Conservation (phyloP, 2,329 filamentous ascomycete genomes). For the Monosporascus sp. region DNA sequence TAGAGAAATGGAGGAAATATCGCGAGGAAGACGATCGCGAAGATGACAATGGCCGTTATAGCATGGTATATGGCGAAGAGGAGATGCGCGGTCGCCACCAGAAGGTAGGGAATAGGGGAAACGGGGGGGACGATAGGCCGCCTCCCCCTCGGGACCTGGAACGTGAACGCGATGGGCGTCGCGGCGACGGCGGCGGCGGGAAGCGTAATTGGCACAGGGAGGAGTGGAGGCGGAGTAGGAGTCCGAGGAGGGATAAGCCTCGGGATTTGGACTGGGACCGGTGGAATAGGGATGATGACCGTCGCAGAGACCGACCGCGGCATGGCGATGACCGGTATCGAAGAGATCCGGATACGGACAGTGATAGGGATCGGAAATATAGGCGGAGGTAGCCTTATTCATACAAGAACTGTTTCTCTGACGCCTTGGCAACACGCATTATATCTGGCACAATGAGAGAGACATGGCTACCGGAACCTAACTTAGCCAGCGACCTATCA, state of each 20-base stretch:
- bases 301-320: constrained; percentile 11
- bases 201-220: constrained; percentile 21
- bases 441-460: too few relatives aligned
- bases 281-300: constrained; percentile 7
- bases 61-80: constrained; percentile 76
- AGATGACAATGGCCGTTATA: constrained; percentile 50
- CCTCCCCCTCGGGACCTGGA: constrained; percentile 5
- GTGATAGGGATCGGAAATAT: constrained; percentile 12
- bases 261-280: constrained; percentile 3
- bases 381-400: constrained; percentile 15
- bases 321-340: constrained; percentile 15
- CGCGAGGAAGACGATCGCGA: constrained; percentile 54
- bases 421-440: too few relatives aligned
- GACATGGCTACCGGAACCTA: too few relatives aligned
- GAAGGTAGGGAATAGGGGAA: constrained; percentile 30
- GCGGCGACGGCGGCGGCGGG: constrained; percentile 13
- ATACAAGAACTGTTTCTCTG: neutral
- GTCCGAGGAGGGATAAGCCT: constrained; percentile 21
- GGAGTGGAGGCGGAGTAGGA: constrained; percentile 26
- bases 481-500: too few relatives aligned
- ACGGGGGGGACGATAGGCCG: constrained; percentile 19
- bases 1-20: constrained; percentile 91
- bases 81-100: constrained; percentile 53
- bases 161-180: constrained; percentile 11
- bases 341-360: constrained; percentile 15